phyloP scores from a whole-genome alignment of 352 stramenopile genomes.

The Pythium rhizo-oryzae region DNA sequence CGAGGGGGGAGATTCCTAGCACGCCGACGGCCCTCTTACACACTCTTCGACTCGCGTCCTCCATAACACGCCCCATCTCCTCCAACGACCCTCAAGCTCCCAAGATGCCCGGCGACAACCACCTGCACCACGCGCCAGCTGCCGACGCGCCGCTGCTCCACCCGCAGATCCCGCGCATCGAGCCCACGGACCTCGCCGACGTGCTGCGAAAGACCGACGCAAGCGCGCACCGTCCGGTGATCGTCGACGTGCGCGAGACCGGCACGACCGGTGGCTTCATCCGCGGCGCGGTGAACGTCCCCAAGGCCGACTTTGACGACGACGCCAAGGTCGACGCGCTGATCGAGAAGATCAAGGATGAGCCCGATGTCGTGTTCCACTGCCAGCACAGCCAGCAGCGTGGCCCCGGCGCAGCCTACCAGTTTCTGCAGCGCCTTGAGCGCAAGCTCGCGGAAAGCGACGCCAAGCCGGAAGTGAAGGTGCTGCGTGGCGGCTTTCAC shows the following conservation, averaged over 20 bases:
- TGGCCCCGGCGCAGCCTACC: constrained; percentile 20
- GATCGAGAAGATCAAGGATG: constrained; percentile 24
- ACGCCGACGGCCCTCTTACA: neutral
- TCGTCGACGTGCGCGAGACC: constrained; percentile 35
- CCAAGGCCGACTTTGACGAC: constrained; percentile 28
- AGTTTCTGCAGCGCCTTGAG: constrained; percentile 24
- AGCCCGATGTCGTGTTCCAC: constrained; percentile 27
- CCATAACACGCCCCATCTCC: too few relatives aligned
- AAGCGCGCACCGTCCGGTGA: constrained; percentile 13
- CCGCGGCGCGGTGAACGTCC: constrained; percentile 25
- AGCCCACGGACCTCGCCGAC: constrained; percentile 22
- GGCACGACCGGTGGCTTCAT: constrained; percentile 35
- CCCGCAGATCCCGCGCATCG: constrained; percentile 25
- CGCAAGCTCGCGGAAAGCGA: neutral
- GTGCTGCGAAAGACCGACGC: constrained; percentile 13
- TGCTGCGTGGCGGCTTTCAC: constrained; percentile 27
- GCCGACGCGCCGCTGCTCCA: constrained; percentile 9
- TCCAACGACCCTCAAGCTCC: neutral
- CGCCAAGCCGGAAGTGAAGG: constrained; percentile 19
- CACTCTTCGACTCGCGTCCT: neutral
- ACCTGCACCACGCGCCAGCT: constrained; percentile 10
- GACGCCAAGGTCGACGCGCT: constrained; percentile 25
- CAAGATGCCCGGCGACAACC: constrained; percentile 14
- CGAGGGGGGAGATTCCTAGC: neutral
- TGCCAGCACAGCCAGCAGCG: constrained; percentile 28